Evolutionary conservation across 2,329 filamentous ascomycete genomes (phyloP), one percentile per base, ranked within the genome.

Genomic region (Monosporascus sp.): DNA sequence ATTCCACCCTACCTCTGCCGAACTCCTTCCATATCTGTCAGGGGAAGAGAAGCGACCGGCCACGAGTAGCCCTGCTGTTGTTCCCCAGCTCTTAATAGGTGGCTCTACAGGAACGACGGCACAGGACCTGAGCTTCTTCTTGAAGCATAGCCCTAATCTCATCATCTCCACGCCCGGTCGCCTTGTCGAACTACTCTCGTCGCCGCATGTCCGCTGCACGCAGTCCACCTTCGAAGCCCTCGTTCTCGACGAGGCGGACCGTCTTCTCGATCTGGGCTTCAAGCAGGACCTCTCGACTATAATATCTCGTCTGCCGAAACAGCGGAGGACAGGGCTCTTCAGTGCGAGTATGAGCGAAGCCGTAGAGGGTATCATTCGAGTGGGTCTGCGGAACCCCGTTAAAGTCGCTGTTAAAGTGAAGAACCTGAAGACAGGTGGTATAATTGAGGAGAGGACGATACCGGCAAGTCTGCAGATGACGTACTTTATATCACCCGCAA

Each of bases 311-410:
- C 74, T 99, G 6, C 94, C 94, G 0, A 99, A 99, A 67, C 94
- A 99, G 69, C 81, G 94, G 50, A 82, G 94, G 48, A 99, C 94
- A 0, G 94, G 94, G 0, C 76, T 99, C 0, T 99, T 97, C 73
- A 96, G 91, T 65, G 94, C 94, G 14, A 95, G 89, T 64, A 89
- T 99, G n/a, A 94, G 88, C 63, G 94, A 97, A 67, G 94, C 94
- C 2, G 90, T 99, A 1, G 87, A 92, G 58, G 90, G 97, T 67
- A 88, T 99, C 52, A 91, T 99, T 50, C 83, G 92, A 37, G 91
- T 97, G 7, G 94, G 94, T 20, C 75, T 97, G 59, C 82, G 94
- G 38, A 97, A 99, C 70, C 94, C 94, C 0, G 92, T 97, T 64
- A 95, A 95, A 66, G 91, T 99, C 56, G 87, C 90, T 11, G 94